phyloP scores from a whole-genome alignment of 805 yeast species.

The Teunomyces tritomae region DNA sequence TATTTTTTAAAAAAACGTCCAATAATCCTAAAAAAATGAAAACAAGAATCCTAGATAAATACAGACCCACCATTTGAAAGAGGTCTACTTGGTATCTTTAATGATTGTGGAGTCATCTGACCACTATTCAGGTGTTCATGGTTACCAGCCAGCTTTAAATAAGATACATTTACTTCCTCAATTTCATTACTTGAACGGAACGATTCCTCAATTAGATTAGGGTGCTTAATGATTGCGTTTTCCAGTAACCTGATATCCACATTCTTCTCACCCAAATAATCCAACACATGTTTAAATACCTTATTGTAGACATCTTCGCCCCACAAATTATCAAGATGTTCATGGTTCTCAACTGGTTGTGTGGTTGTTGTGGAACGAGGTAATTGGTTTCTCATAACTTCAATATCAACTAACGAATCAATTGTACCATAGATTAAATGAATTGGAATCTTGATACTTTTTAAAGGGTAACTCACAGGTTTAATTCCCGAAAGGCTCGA shows the following conservation, averaged over 20 bases:
- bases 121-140: background rate
- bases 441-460: slow-evolving; percentile 57
- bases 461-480: slow-evolving; percentile 40
- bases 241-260: slow-evolving; percentile 4
- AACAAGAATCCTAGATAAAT: slow-evolving; percentile 6
- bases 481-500: slow-evolving; percentile 22
- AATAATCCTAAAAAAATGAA: no score
- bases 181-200: background rate
- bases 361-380: slow-evolving; percentile 52
- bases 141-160: slow-evolving; percentile 1
- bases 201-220: background rate
- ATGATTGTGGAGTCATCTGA: background rate
- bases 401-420: slow-evolving; percentile 86
- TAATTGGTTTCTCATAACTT: slow-evolving; percentile 65
- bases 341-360: slow-evolving; percentile 66
- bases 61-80: slow-evolving; percentile 17
- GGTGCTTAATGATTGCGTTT: background rate
- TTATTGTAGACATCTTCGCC: slow-evolving; percentile 54
- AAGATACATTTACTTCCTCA: background rate
- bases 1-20: no score
- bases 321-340: slow-evolving; percentile 91
- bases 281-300: slow-evolving; percentile 34
- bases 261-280: slow-evolving; percentile 11
- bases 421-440: slow-evolving; percentile 72
- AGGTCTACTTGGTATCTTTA: background rate